These are phyloP conservation scores for Apiospora phragmitis DNA, from an alignment of 2,329 filamentous ascomycete species.

Conservation along the genomic window DNA sequence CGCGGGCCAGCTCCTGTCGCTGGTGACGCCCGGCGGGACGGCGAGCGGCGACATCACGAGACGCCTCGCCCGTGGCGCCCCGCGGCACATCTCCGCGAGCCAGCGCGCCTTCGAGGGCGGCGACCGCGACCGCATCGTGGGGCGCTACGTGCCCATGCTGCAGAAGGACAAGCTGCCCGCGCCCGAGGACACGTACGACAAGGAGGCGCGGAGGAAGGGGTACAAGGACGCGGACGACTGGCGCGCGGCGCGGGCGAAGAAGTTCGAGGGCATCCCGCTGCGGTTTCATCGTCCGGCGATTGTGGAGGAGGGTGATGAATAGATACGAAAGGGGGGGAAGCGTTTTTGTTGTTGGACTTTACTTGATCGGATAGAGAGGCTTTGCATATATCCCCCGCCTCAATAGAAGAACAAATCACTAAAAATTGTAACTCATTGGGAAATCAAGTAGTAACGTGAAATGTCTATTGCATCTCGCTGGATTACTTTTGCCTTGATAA, in stretches of 20 bases:
- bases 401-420: not conserved
- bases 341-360: not conserved
- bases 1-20: slow-evolving; percentile 70
- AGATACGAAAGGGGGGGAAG: not conserved
- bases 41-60: slow-evolving; percentile 32
- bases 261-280: slow-evolving; percentile 17
- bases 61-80: slow-evolving; percentile 19
- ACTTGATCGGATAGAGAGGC: not conserved
- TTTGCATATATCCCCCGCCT: not conserved
- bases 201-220: slow-evolving; percentile 62
- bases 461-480: not conserved
- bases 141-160: slow-evolving; percentile 57
- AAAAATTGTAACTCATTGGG: not conserved
- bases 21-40: slow-evolving; percentile 40
- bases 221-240: slow-evolving; percentile 52
- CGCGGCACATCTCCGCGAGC: slow-evolving; percentile 19
- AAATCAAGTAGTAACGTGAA: not conserved
- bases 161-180: slow-evolving; percentile 49
- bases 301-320: slow-evolving; percentile 33
- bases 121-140: slow-evolving; percentile 49
- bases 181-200: slow-evolving; percentile 59
- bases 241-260: slow-evolving; percentile 28
- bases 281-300: not conserved
- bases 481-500: not conserved
- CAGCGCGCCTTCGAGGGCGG: slow-evolving; percentile 56